Percentiles rank a stretch among this genome's conserved stretches.
Conservation (phyloP, 139 green algal species). For the Penium margaritaceum region DNA sequence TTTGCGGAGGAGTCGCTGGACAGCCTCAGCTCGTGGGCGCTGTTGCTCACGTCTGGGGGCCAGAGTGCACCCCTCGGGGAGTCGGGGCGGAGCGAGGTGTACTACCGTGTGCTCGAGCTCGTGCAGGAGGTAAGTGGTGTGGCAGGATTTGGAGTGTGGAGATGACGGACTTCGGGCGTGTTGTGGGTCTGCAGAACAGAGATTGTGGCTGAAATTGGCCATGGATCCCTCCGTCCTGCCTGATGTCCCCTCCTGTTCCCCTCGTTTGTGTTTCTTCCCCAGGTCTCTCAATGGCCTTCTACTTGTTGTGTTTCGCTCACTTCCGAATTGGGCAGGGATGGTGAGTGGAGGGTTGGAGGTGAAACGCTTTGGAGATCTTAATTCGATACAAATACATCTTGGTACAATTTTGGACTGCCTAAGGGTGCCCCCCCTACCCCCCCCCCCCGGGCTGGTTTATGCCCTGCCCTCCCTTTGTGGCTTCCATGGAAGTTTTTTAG, state of each 20-base stretch:
- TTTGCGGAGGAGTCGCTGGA: constrained; percentile 27
- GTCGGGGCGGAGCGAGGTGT: not conserved
- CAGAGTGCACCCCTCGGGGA: not conserved
- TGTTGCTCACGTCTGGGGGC: not conserved
- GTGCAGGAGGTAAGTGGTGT: constrained; percentile 8
- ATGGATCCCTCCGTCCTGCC: not conserved
- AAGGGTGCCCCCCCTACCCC: too few relatives aligned
- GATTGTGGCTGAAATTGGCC: not conserved
- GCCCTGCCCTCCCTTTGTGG: too few relatives aligned
- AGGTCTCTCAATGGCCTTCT: not conserved
- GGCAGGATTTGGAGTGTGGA: not conserved
- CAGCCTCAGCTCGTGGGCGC: not conserved
- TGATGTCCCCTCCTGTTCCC: not conserved
- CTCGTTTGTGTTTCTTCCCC: not conserved
- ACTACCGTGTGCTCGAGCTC: constrained; percentile 16
- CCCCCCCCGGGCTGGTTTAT: too few relatives aligned
- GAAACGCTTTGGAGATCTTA: too few relatives aligned
- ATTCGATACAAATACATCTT: too few relatives aligned
- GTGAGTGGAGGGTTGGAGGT: too few relatives aligned
- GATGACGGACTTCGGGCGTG: not conserved
- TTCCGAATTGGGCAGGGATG: not conserved
- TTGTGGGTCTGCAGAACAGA: not conserved
- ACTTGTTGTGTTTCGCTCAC: not conserved
- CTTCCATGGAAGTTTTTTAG: too few relatives aligned
- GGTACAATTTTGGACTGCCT: too few relatives aligned